phyloP scores from a whole-genome alignment of 441 rosid genomes.

The Populus hybrid region DNA sequence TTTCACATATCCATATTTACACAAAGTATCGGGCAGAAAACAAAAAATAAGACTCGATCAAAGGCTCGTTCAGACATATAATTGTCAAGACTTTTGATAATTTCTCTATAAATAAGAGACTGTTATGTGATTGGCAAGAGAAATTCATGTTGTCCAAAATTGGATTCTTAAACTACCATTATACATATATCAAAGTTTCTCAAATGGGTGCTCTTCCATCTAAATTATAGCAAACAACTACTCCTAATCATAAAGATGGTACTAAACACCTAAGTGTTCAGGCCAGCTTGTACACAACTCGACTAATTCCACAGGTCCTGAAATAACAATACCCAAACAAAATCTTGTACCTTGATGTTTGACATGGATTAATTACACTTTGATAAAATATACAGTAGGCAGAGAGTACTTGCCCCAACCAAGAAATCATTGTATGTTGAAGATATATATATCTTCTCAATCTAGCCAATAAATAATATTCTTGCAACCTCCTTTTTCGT shows the following conservation, averaged over 20 bases:
- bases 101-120: not conserved
- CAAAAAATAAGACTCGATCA: too few species aligned
- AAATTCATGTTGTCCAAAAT: too few species aligned
- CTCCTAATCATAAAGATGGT: too few species aligned
- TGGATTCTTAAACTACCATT: too few species aligned
- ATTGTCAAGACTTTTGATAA: conserved; percentile 56
- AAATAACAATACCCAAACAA: not conserved
- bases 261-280: too few species aligned
- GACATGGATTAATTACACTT: not conserved
- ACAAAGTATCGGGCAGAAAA: conserved; percentile 6
- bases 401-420: not conserved
- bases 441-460: not conserved
- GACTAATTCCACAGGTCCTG: not conserved
- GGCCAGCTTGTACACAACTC: too few species aligned
- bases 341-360: not conserved
- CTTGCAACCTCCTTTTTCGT: not conserved
- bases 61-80: conserved; percentile 42
- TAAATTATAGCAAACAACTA: too few species aligned
- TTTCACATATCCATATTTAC: conserved; percentile 73
- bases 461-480: not conserved
- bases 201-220: too few species aligned
- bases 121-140: too few species aligned
- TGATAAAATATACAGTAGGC: not conserved
- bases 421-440: not conserved
- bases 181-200: too few species aligned